Conservation (phyloP, 768 basidiomycete species). For the Lactarius indigo region DNA sequence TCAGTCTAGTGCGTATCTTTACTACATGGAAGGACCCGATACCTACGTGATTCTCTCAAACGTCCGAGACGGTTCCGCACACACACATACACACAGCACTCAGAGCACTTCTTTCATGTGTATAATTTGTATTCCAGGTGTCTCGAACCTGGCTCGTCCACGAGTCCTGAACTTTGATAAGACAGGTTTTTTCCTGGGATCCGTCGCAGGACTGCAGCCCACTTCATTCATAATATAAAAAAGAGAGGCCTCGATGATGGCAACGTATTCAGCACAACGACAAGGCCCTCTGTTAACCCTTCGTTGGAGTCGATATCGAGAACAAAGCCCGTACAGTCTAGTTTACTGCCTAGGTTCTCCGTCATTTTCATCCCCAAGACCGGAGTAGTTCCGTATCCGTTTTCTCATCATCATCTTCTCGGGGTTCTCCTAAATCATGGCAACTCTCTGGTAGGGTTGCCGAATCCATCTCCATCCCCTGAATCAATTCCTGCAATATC, state of each 20-base stretch:
- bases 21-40: not conserved
- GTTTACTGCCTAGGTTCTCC: no score
- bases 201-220: not conserved
- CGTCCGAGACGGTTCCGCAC: not conserved
- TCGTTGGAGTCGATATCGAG: not conserved
- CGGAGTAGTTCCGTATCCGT: not conserved
- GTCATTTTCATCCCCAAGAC: constrained; percentile 1
- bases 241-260: not conserved
- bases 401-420: not conserved
- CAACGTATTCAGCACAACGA: not conserved
- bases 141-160: not conserved
- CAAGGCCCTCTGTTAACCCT: not conserved
- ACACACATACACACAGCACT: not conserved
- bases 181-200: not conserved
- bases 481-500: constrained; percentile 15
- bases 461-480: constrained; percentile 14
- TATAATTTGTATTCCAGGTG: not conserved
- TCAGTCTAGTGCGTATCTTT: constrained; percentile 27
- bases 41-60: constrained; percentile 1
- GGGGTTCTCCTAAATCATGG: not conserved
- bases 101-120: not conserved
- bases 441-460: constrained; percentile 8
- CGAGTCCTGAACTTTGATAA: not conserved
- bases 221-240: not conserved
- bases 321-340: not conserved